Conservation (phyloP, 805 yeast genomes). For the Sugiyamaella qingdaonensis region DNA sequence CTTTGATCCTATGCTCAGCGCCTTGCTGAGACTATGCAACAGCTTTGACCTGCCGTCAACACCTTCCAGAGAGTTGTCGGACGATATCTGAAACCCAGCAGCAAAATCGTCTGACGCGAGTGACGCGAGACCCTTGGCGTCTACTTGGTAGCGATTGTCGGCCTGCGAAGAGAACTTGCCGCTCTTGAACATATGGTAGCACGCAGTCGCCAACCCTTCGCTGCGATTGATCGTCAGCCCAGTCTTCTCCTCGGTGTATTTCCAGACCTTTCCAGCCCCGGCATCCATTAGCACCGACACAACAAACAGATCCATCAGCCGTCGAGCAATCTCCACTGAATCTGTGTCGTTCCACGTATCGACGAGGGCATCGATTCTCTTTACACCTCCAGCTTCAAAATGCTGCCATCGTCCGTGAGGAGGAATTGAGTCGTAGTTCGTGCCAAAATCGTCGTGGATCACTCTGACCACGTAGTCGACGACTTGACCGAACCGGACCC, state of each 20-base stretch:
- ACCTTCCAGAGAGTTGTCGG: conserved; percentile 49
- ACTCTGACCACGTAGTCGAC: conserved; percentile 46
- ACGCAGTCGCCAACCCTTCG: conserved; percentile 63
- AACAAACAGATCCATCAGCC: conserved; percentile 53
- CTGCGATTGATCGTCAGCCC: conserved; percentile 41
- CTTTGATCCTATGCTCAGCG: conserved; percentile 38
- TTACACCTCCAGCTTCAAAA: conserved; percentile 47
- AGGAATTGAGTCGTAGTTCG: conserved; percentile 46
- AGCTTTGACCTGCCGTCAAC: conserved; percentile 49
- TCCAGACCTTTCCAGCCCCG: conserved; percentile 63
- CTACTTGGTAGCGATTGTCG: conserved; percentile 38
- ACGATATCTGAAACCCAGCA: conserved; percentile 46
- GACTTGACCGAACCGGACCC: conserved; percentile 38
- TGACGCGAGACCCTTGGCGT: conserved; percentile 38
- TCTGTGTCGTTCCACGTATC: conserved; percentile 36
- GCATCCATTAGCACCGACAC: conserved; percentile 63
- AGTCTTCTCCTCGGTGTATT: conserved; percentile 38
- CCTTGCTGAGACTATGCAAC: conserved; percentile 45
- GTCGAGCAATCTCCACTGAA: conserved; percentile 46
- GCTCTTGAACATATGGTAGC: conserved; percentile 48
- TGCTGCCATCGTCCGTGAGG: conserved; percentile 70
- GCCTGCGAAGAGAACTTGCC: conserved; percentile 42
- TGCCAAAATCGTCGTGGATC: conserved; percentile 43
- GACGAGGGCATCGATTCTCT: conserved; percentile 44
- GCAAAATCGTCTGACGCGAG: conserved; percentile 38